Percentiles rank a stretch among this genome's conserved stretches.
phyloP scores from a whole-genome alignment of 805 yeast genomes.

The Saccharomycopsis schoenii region DNA sequence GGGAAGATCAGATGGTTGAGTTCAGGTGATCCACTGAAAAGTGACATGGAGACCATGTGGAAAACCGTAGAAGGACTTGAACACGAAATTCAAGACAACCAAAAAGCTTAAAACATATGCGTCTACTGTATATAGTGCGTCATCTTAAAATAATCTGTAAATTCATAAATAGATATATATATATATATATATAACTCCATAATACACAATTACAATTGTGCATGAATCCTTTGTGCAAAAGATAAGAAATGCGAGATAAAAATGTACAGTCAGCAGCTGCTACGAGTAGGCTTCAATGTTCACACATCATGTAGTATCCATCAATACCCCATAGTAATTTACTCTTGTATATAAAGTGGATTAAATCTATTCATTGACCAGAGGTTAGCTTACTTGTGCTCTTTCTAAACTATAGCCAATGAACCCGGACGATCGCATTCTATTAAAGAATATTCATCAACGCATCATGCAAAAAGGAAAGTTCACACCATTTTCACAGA shows the following conservation, averaged over 20 bases:
- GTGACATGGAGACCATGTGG: slow-evolving; percentile 58
- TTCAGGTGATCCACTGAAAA: slow-evolving; percentile 67
- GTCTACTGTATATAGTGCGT: too few relatives aligned
- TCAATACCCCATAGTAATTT: too few relatives aligned
- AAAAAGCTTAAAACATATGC: not conserved
- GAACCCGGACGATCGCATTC: not conserved
- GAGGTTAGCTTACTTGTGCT: too few relatives aligned
- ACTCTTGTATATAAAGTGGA: too few relatives aligned
- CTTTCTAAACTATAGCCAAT: too few relatives aligned
- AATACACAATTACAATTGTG: too few relatives aligned
- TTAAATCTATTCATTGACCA: too few relatives aligned
- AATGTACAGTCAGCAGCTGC: too few relatives aligned
- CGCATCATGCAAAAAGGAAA: not conserved
- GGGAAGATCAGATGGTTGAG: slow-evolving; percentile 86
- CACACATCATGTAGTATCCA: too few relatives aligned
- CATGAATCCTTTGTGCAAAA: too few relatives aligned
- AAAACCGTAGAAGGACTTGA: slow-evolving; percentile 51
- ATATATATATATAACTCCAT: not conserved
- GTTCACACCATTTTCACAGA: not conserved
- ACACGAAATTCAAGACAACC: slow-evolving; percentile 29
- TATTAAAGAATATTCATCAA: not conserved
- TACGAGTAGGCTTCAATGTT: too few relatives aligned
- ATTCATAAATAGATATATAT: not conserved
- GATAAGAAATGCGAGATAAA: too few relatives aligned
- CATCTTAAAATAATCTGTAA: not conserved